Conservation (phyloP, 495 filamentous ascomycete species). For the Lindgomyces ingoldianus region DNA sequence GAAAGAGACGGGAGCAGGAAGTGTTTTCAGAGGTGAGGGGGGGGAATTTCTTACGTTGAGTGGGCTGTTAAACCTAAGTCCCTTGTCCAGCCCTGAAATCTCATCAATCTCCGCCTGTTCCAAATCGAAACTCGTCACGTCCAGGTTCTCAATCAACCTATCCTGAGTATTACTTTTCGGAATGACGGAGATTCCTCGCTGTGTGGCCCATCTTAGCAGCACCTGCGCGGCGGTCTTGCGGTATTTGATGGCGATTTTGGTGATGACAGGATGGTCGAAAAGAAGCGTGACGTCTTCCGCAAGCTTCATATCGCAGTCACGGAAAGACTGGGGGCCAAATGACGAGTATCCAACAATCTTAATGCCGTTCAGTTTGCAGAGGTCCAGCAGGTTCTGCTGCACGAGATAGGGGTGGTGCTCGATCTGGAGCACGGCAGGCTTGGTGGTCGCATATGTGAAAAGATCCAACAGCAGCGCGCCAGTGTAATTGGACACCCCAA, state of each 20-base stretch:
- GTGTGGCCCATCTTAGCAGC: conserved; percentile 89
- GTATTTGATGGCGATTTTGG: conserved; percentile 65
- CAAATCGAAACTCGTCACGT: conserved; percentile 69
- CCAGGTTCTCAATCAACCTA: conserved; percentile 64
- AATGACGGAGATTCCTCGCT: conserved; percentile 88
- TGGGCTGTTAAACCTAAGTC: conserved; percentile 82
- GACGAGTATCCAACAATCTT: conserved; percentile 87
- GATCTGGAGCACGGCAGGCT: conserved; percentile 83
- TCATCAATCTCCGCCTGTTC: conserved; percentile 63
- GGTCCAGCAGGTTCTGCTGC: conserved; percentile 72
- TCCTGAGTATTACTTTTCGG: conserved; percentile 75
- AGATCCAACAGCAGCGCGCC: conserved; percentile 80
- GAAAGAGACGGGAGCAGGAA: neutral
- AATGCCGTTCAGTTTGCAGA: conserved; percentile 71
- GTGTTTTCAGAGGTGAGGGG: neutral
- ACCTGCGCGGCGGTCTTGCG: conserved; percentile 80
- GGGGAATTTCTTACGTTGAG: conserved; percentile 27
- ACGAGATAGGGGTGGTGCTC: conserved; percentile 98
- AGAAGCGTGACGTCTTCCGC: conserved; percentile 70
- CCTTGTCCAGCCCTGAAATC: conserved; percentile 67
- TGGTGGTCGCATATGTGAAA: conserved; percentile 77
- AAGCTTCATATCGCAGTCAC: conserved; percentile 70
- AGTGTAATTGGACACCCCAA: conserved; percentile 91
- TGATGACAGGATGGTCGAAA: conserved; percentile 63
- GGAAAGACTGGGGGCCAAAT: conserved; percentile 82